Conservation (phyloP, 768 basidiomycete genomes). For the Coprinopsis sp. region DNA sequence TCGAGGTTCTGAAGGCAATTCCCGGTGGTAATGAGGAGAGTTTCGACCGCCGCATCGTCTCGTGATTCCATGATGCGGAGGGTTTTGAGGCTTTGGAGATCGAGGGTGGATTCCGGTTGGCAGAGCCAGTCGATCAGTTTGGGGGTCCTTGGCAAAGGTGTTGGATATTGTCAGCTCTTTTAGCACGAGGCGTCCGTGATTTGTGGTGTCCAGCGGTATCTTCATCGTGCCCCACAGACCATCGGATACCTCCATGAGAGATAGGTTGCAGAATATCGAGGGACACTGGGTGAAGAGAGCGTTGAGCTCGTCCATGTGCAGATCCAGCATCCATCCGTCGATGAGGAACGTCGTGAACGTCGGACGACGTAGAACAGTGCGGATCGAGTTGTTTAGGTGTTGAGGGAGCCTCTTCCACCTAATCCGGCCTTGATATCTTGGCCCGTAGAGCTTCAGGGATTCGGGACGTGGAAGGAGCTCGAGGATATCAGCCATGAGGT, state of each 20-base stretch:
- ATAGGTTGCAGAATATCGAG: conserved; percentile 2
- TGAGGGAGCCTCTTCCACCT: conserved; percentile 7
- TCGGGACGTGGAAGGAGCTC: conserved; percentile 11
- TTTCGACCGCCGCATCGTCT: conserved; percentile 4
- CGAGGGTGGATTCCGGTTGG: conserved; percentile 7
- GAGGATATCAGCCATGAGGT: conserved; percentile 12
- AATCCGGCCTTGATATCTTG: conserved; percentile 6
- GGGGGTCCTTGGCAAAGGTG: conserved; percentile 9
- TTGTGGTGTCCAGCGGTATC: neutral
- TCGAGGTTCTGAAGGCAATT: conserved; percentile 7
- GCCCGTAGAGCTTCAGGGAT: conserved; percentile 8
- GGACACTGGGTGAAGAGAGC: neutral
- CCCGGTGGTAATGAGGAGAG: conserved; percentile 1
- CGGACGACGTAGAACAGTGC: conserved; percentile 4
- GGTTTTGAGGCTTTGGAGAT: conserved; percentile 6
- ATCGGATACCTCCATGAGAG: conserved; percentile 9
- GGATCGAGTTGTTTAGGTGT: conserved; percentile 6
- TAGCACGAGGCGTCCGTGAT: neutral
- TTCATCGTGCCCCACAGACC: conserved; percentile 5
- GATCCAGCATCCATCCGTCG: conserved; percentile 11
- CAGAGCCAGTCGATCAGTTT: conserved; percentile 12
- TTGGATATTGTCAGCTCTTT: conserved; percentile 9
- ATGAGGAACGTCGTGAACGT: conserved; percentile 4
- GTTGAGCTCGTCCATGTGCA: conserved; percentile 6
- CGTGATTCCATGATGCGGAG: conserved; percentile 10